Base-by-base conservation (phyloP, 345 rosid species). In the Salix purpurea region DNA sequence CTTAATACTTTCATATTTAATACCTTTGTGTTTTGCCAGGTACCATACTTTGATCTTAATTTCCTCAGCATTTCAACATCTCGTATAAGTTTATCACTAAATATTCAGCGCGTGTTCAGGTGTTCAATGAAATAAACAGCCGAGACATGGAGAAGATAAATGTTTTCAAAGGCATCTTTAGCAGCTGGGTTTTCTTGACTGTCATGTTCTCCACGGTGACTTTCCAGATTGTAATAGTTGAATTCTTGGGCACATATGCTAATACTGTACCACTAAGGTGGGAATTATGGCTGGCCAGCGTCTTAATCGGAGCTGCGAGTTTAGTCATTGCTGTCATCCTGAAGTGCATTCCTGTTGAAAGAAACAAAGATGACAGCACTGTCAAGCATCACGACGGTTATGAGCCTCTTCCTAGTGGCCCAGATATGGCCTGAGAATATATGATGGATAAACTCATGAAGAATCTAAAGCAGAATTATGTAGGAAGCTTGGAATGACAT, bases 121-220 rank as follows among this genome's bases (percentile, higher is more conserved):
- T 92, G 12, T 92, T 92, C 89, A 92, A 90, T 67, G 94, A 92
- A 75, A 87, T 92, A 71, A 92, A 87, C 78, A 90, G 92, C 91
- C 79, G 94, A 3, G 97, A 92, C 16, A 89, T 90, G 84, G 92
- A 87, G 85, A 89, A 86, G 89, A 84, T 90, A 71, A 89, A 90
- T 28, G 90, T 92, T 12, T 86, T 92, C 74, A 56, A 28, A 4
- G 91, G 90, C 69, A 76, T 90, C 28, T 86, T 89, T 36, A 69
- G 62, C 24, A 90, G 91, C 84, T 87, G 92, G 92, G 79, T 89
- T 5, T 92, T 92, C 89, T 42, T 89, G 28, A 79, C 76, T 13
- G 91, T 92, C 16, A 85, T 92, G 81, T 73, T 77, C 7, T 75
- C 78, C 68, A 92, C 94, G 0, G 87, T 90, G 30, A 83, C 71